A percentile compares a stretch with the other conserved stretches of the same genome.
phyloP scores from a whole-genome alignment of 331 rosid genomes.

The Quercus tomentella region DNA sequence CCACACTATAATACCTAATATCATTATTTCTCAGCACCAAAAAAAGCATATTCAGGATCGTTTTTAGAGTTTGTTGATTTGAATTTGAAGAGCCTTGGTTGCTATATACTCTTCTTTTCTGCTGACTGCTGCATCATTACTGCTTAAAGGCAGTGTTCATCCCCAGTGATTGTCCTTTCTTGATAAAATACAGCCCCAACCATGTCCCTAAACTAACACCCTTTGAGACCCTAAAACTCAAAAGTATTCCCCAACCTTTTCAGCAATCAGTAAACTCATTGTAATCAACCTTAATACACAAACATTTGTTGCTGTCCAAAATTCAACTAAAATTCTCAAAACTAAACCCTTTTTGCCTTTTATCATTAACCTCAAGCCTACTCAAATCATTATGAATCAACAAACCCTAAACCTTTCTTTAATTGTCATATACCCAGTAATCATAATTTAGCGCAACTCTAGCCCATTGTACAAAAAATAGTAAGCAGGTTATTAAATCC shows the following conservation, averaged over 20 bases:
- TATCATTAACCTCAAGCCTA: no score
- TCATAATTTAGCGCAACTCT: not conserved
- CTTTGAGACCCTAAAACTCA: not conserved
- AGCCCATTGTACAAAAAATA: not conserved
- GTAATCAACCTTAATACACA: not conserved
- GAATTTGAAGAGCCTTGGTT: not conserved
- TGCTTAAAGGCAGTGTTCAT: not conserved
- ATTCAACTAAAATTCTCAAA: not conserved
- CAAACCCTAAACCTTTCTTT: not conserved
- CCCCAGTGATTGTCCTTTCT: not conserved
- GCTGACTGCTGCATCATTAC: not conserved
- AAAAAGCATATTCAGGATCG: not conserved
- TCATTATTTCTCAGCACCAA: no score
- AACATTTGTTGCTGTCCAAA: not conserved
- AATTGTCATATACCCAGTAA: not conserved
- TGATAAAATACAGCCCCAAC: not conserved
- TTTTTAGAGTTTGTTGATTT: not conserved
- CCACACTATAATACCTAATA: not conserved
- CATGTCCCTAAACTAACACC: not conserved
- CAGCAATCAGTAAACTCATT: not conserved
- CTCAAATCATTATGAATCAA: no score
- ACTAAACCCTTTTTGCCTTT: no score
- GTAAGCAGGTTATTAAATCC: not conserved
- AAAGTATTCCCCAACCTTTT: not conserved
- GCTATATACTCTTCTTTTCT: not conserved